These are phyloP conservation scores for Aspergillus ibericus DNA, from an alignment of 2,329 filamentous ascomycete species.

Conservation along the genomic window DNA sequence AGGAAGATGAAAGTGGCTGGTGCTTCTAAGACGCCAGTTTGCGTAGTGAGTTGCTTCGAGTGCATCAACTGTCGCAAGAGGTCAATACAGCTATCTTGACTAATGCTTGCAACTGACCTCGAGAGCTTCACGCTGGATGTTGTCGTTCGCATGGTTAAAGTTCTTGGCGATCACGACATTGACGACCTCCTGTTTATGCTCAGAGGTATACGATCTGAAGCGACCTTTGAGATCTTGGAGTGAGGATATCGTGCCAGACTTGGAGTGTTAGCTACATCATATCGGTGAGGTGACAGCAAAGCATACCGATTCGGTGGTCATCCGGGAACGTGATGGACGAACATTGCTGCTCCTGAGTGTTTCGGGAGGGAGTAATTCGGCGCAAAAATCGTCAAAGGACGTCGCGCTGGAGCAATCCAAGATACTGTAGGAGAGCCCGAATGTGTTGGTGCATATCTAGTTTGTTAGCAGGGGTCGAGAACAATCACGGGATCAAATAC, in stretches of 20 bases:
- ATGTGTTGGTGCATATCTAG: conserved; percentile 67
- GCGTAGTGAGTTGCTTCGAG: conserved; percentile 73
- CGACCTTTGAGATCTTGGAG: background rate
- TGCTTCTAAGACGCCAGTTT: conserved; percentile 69
- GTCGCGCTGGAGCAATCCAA: conserved; percentile 72
- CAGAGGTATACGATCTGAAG: background rate
- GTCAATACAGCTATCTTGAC: conserved; percentile 11
- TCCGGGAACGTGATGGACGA: background rate
- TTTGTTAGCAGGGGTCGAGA: conserved; percentile 1
- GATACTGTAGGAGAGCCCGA: conserved; percentile 68
- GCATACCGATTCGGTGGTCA: conserved; percentile 1
- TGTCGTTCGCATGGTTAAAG: conserved; percentile 69
- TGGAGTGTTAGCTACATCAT: background rate
- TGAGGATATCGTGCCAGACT: background rate
- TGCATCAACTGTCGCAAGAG: conserved; percentile 67
- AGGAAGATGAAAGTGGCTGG: conserved; percentile 80
- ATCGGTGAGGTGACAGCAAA: conserved; percentile 9
- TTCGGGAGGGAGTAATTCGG: conserved; percentile 60
- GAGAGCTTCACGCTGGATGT: conserved; percentile 77
- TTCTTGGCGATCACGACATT: conserved; percentile 82
- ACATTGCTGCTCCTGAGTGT: conserved; percentile 12
- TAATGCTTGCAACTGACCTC: conserved; percentile 45
- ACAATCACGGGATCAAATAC: conserved; percentile 43
- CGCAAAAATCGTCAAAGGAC: conserved; percentile 77
- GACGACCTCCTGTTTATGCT: conserved; percentile 59